Base-by-base conservation (phyloP, 1,139 yeast genomes). In the Debaryomyces psychrophilus region DNA sequence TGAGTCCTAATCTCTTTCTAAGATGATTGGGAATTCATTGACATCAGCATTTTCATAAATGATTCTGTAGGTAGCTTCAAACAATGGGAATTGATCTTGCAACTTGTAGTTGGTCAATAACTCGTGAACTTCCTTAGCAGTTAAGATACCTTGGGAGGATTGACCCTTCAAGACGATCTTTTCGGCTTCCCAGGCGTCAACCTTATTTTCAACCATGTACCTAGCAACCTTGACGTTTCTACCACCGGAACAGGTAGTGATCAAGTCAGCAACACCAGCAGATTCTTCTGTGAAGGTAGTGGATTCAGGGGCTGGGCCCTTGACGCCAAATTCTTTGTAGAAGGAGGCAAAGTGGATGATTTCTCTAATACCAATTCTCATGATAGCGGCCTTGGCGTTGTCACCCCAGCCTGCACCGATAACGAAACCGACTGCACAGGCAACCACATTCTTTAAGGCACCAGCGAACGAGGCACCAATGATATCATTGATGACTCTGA, bases 401-500 rank as follows among this genome's bases (percentile, higher is more conserved):
- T 90, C 96, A 65, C 98, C 98, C 97, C 98, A 92, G 48, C 96
- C 96, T 51, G 87, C 79, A 57, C 97, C 97, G 70, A 89, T 96
- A 51, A 90, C 97, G 64, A 90, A 87, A 45, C 97, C 98, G 47
- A 95, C 96, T 48, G 95, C 90, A 61, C 89, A 77, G 44, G 97
- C 97, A 56, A 90, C 89, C 33, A 92, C 90, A 70, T 92, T 92
- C 74, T 92, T 92, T 66, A 92, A 78, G 4, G 98, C 98, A 60
- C 97, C 98, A 35, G 96, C 95, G 54, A 92, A 81, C 14, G 96
- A 87, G 48, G 90, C 92, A 62, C 98, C 98, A 25, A 93, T 93
- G 48, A 90, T 93, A 65, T 92, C 98, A 51, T 85, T 83, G 49
- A 89, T 81, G 48, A 90, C 95, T 60, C 85, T 80, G 44, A 92